Evolutionary conservation across 176 grass and related monocot genomes (phyloP).

Genomic region (Oryza officinalis): DNA sequence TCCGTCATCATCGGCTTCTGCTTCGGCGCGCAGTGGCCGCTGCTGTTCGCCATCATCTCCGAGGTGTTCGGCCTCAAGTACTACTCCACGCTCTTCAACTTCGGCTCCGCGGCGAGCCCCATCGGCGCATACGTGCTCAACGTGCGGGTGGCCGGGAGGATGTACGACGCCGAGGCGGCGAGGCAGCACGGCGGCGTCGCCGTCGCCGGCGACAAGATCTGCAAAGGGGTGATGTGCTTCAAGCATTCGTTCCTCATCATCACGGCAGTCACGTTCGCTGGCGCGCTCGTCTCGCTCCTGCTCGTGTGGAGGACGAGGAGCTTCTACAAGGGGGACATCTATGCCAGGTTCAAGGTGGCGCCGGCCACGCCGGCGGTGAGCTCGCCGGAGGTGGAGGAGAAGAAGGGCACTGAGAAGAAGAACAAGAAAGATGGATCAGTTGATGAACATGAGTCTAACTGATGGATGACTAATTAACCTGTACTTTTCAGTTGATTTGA

Average conservation of each 20-base stretch:
- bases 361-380: neutral
- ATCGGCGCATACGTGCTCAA: constrained; percentile 64
- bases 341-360: constrained; percentile 46
- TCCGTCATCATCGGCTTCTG: constrained; percentile 83
- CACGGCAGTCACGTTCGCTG: constrained; percentile 32
- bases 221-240: constrained; percentile 42
- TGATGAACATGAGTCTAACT: neutral
- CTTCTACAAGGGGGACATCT: constrained; percentile 50
- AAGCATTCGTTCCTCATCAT: constrained; percentile 43
- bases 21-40: constrained; percentile 92
- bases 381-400: neutral
- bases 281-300: constrained; percentile 33
- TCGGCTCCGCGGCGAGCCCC: constrained; percentile 76
- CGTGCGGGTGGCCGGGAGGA: constrained; percentile 49
- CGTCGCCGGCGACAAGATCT: constrained; percentile 29
- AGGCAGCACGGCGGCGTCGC: constrained; percentile 40
- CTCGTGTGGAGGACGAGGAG: constrained; percentile 47
- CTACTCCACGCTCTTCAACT: constrained; percentile 91
- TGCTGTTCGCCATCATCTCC: constrained; percentile 90
- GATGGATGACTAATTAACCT: constrained; percentile 1
- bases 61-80: constrained; percentile 96
- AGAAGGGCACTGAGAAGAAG: neutral
- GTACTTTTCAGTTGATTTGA: neutral
- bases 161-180: constrained; percentile 51
- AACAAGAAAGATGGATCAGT: constrained; percentile 2